Evolutionary conservation across 1,139 yeast species (phyloP).

Genomic region (Debaryomyces subglobosus): DNA sequence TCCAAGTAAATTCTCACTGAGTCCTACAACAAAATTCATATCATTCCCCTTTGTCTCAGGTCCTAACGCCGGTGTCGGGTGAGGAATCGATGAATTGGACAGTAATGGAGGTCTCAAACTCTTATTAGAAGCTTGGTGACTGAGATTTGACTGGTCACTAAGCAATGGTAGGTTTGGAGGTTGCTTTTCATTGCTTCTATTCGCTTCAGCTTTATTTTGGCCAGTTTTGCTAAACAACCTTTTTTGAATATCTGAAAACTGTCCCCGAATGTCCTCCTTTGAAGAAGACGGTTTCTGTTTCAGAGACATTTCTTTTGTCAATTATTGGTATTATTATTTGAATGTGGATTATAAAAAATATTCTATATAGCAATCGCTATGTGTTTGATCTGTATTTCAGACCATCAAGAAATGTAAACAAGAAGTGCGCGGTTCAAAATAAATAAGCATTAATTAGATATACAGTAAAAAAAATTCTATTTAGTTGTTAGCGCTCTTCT

Average conservation of each 20-base stretch:
- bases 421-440: constrained; percentile 1
- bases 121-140: not conserved
- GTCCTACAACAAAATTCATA: constrained; percentile 78
- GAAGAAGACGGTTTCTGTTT: constrained; percentile 14
- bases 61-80: constrained; percentile 38
- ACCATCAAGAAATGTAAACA: constrained; percentile 4
- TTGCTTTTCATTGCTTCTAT: constrained; percentile 11
- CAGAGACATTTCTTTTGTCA: constrained; percentile 15
- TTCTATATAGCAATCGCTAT: not conserved
- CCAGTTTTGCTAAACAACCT: constrained; percentile 43
- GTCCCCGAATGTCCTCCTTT: constrained; percentile 52
- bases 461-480: not conserved
- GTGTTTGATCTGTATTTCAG: not conserved
- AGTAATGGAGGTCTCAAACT: constrained; percentile 15
- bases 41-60: constrained; percentile 61
- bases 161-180: constrained; percentile 1
- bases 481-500: not conserved
- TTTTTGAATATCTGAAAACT: constrained; percentile 62
- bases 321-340: not conserved
- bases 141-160: constrained; percentile 5
- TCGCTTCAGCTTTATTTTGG: constrained; percentile 25
- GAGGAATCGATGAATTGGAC: constrained; percentile 22
- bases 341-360: not conserved
- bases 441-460: not conserved
- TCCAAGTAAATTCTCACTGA: constrained; percentile 74